Percentiles rank a stretch among this genome's conserved stretches.
Conservation (phyloP, 495 filamentous ascomycete genomes). For the Aspergillus taichungensis region DNA sequence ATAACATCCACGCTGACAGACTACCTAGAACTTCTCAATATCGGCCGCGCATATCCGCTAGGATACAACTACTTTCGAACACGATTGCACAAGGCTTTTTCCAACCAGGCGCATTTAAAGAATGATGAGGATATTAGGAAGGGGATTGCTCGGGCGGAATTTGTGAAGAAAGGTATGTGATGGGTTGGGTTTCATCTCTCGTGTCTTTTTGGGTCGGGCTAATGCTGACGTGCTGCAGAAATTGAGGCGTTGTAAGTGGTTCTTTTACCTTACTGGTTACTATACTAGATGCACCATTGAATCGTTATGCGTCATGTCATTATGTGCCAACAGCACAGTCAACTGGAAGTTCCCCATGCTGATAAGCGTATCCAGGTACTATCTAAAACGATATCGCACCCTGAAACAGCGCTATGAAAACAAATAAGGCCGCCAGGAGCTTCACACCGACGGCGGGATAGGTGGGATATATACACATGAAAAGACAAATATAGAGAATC, state of each 20-base stretch:
- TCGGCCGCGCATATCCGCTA: slow-evolving; percentile 80
- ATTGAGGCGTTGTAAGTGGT: slow-evolving; percentile 79
- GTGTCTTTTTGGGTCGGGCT: not conserved
- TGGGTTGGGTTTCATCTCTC: not conserved
- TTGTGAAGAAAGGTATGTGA: slow-evolving; percentile 74
- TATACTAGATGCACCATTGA: too few species aligned
- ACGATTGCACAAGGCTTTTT: slow-evolving; percentile 78
- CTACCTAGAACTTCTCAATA: slow-evolving; percentile 62
- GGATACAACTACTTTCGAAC: slow-evolving; percentile 78
- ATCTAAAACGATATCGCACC: slow-evolving; percentile 86
- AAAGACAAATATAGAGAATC: slow-evolving; percentile 12
- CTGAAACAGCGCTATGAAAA: slow-evolving; percentile 73
- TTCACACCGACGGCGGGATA: slow-evolving; percentile 5
- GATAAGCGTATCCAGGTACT: slow-evolving; percentile 55
- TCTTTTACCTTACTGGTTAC: not conserved
- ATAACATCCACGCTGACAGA: not conserved
- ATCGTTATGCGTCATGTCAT: too few species aligned
- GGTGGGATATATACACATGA: slow-evolving; percentile 19
- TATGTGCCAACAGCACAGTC: slow-evolving; percentile 3
- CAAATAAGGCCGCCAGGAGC: slow-evolving; percentile 16
- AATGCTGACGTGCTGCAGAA: slow-evolving; percentile 39
- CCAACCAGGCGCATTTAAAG: slow-evolving; percentile 55
- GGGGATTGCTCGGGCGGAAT: slow-evolving; percentile 71
- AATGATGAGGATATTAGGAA: slow-evolving; percentile 67
- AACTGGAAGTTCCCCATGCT: slow-evolving; percentile 2